These are phyloP conservation scores for Ophidiomyces ophidiicola DNA, from an alignment of 2,329 filamentous ascomycete species.

Conservation along the genomic window DNA sequence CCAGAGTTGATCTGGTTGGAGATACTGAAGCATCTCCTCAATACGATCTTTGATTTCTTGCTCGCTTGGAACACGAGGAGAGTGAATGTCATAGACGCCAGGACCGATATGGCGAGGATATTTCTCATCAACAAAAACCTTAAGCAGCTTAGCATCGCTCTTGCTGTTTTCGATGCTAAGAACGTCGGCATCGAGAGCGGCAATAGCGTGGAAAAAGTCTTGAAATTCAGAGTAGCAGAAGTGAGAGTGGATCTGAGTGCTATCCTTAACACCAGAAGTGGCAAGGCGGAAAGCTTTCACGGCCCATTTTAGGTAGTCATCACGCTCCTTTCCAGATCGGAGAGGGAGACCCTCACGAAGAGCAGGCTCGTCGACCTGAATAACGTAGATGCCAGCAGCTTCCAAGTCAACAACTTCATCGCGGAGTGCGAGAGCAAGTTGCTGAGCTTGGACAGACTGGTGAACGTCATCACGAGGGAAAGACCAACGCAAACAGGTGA, in stretches of 20 bases:
- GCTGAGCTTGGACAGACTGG: conserved; percentile 97
- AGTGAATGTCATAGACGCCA: conserved; percentile 99
- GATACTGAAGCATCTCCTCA: conserved; percentile 93
- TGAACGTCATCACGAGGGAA: conserved; percentile 99
- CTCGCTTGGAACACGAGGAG: conserved; percentile 89
- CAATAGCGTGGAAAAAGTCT: conserved; percentile 99
- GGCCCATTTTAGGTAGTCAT: conserved; percentile 93
- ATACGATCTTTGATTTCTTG: conserved; percentile 97
- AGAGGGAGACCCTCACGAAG: conserved; percentile 99
- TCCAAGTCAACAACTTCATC: conserved; percentile 98
- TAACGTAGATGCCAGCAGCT: conserved; percentile 90
- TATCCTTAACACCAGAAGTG: conserved; percentile 83
- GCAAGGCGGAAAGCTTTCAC: conserved; percentile 96
- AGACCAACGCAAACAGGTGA: conserved; percentile 98
- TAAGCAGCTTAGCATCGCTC: conserved; percentile 96
- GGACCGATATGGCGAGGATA: conserved; percentile 98
- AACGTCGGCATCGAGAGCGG: conserved; percentile 93
- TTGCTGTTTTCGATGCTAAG: conserved; percentile 99
- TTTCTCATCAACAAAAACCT: conserved; percentile 93
- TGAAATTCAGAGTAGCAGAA: conserved; percentile 99
- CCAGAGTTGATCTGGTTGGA: conserved; percentile 98
- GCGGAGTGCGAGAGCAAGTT: conserved; percentile 94
- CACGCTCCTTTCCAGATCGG: conserved; percentile 82
- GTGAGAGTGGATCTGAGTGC: conserved; percentile 98
- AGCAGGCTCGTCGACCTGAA: conserved; percentile 98